phyloP scores from a whole-genome alignment of 345 rosid genomes.

The Hirschfeldia incana region DNA sequence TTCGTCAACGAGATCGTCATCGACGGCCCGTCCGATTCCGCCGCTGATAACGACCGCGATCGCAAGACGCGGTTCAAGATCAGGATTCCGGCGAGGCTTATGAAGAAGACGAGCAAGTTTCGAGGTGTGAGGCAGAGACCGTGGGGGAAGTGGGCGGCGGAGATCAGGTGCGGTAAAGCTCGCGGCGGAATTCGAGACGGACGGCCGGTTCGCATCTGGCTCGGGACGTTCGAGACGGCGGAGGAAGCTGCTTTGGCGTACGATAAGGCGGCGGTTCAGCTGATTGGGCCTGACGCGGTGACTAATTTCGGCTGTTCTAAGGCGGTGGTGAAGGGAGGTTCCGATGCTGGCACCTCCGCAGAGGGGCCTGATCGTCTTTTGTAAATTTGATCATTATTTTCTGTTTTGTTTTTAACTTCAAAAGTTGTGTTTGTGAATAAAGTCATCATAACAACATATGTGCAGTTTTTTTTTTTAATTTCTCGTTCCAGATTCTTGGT shows the following conservation, averaged over 20 bases:
- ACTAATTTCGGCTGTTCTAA: constrained; percentile 46
- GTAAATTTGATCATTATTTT: constrained; percentile 16
- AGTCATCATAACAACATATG: not conserved
- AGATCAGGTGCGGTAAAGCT: constrained; percentile 48
- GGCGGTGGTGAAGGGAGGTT: constrained; percentile 20
- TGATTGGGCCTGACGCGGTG: constrained; percentile 52
- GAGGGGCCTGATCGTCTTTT: not conserved
- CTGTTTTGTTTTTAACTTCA: not conserved
- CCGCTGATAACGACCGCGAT: not conserved
- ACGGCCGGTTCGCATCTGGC: constrained; percentile 49
- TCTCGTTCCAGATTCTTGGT: not conserved
- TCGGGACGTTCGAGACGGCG: constrained; percentile 58
- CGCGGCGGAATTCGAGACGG: constrained; percentile 38
- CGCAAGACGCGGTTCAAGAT: constrained; percentile 20
- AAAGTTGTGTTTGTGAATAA: not conserved
- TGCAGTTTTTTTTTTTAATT: constrained; percentile 1
- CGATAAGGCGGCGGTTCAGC: constrained; percentile 53
- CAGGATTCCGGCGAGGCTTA: constrained; percentile 20
- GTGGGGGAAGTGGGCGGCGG: constrained; percentile 73
- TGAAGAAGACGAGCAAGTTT: constrained; percentile 33
- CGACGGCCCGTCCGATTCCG: constrained; percentile 13
- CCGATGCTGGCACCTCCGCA: constrained; percentile 3
- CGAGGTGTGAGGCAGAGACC: constrained; percentile 66
- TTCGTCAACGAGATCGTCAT: constrained; percentile 41
- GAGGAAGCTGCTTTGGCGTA: constrained; percentile 65